Evolutionary conservation across 257 asterid genomes (phyloP), one percentile per base, ranked within the genome.

Genomic region (Rehmannia glutinosa): DNA sequence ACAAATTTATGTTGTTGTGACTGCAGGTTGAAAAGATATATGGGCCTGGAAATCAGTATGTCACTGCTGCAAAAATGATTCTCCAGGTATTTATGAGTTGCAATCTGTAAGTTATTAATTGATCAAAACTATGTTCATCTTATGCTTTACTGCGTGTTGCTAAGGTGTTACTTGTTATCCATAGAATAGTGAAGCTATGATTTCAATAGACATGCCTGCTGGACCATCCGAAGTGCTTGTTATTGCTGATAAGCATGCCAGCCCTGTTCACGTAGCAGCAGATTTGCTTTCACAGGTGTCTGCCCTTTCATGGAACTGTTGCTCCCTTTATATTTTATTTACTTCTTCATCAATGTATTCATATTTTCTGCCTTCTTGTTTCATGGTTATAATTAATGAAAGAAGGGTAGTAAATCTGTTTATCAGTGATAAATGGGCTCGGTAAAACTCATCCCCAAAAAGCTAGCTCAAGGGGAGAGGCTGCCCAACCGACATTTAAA

Each of bases 191-290:
- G 99, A 93, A 74, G 99, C 97, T 38, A 84, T 93, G 99, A 75
- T 90, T 71, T 90, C 96, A 57, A 90, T 93, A 76, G 99, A 93
- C 85, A 93, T 93, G 99, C 97, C 99, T 9, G 96, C 97, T 75
- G 99, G 99, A 75, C 99, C 99, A 64, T 93, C 99, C n/a, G 99
- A 93, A 93, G 97, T 93, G 73, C 99, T 94, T 72, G 95, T 91
- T 68, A 86, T 88, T 66, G 97, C 97, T 69, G 99, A 90, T 77
- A 78, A 87, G 75, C 75, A 84, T 75, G 91, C 97, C 53, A 94
- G 74, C 75, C 97, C 95, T 70, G 95, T 85, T 70, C 95, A 94
- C 73, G 76, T 94, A 59, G 99, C 99, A 9, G 95, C 99, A 21
- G 99, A 94, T 82, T 83, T 94, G 69, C 96, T 94, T 64, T 94